Evolutionary conservation across 805 yeast species (phyloP), one percentile per base, ranked within the genome.

Genomic region (Kodamaea leandrae): DNA sequence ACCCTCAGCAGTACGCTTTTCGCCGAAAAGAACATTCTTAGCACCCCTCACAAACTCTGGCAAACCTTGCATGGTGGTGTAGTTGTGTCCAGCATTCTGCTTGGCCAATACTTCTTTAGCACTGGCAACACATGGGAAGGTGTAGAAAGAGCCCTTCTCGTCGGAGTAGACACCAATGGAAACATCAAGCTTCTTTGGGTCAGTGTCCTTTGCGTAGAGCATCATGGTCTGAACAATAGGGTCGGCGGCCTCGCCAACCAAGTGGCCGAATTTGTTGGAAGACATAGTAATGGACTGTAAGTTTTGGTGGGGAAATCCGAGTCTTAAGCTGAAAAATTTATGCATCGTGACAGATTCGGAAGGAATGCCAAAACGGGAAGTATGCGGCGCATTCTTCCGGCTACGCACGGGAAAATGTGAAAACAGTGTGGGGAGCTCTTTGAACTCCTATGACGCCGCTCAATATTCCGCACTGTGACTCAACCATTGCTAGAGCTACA

Each of bases 151-250:
- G 2, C 72, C 73, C 13, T 54, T 52, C 38, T 63, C 72, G 23
- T 65, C 62, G 41, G 68, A 68, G 54, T 69, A 71, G n/a, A 71
- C 75, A 10, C 76, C 76, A 21, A 71, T 69, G 23, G 68, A 56
- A 15, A 70, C 66, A 44, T 71, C 74, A 20, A 70, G 57, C 48
- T 69, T 68, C 24, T 52, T 30, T 12, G 68, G 63, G 36, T 46
- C 28, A 13, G 53, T 39, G 51, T 71, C 75, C 21, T 42, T 18
- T 16, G 39, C 42, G 45, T 45, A 60, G 17, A 41, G 41, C 4
- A 41, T 36, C 51, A 55, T 48, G 14, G 55, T 52, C 26, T 51
- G 46, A 19, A 58, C 48, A 17, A 64, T 63, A 15, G 66, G 66
- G 44, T 64, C 69, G 9, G 57, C 49, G 5, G 46, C 54, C 30